Percentiles rank a stretch among this genome's conserved stretches.
Conservation (phyloP, 1,139 yeast genomes). For the Kodamaea alishanica region DNA sequence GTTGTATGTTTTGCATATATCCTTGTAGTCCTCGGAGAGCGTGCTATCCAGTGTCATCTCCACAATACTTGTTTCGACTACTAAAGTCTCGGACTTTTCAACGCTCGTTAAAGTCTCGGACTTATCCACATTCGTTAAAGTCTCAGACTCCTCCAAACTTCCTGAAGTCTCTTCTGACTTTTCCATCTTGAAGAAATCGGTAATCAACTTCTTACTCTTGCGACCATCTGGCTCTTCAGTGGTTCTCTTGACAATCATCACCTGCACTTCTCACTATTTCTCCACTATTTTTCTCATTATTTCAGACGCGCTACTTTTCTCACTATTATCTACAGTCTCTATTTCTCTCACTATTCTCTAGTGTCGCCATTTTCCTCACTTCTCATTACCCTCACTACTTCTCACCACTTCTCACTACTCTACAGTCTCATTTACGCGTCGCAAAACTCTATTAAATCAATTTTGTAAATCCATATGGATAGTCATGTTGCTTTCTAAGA, state of each 20-base stretch:
- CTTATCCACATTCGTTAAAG: not conserved
- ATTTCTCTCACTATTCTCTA: conserved; percentile 1
- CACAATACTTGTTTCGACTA: not conserved
- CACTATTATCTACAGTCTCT: not conserved
- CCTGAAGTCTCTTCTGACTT: not conserved
- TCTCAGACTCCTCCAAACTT: no score
- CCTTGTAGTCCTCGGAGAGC: not conserved
- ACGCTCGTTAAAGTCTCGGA: not conserved
- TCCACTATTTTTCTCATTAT: not conserved
- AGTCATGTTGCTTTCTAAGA: conserved; percentile 38
- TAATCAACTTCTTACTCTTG: conserved; percentile 10
- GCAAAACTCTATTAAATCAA: conserved; percentile 12
- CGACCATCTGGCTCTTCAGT: conserved; percentile 3
- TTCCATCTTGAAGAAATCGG: conserved; percentile 13
- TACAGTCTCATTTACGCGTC: conserved; percentile 1
- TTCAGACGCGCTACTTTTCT: not conserved
- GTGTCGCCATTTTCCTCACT: no score
- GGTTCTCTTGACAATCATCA: not conserved
- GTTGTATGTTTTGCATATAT: conserved; percentile 11
- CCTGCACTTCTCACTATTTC: not conserved
- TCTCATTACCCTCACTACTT: no score
- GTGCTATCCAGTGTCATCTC: not conserved
- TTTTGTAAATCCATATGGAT: conserved; percentile 37
- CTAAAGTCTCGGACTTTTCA: not conserved
- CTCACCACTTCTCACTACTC: no score